Evolutionary conservation across 2,329 filamentous ascomycete species (phyloP), one percentile per base, ranked within the genome.

Genomic region (Trichoderma endophyticum): DNA sequence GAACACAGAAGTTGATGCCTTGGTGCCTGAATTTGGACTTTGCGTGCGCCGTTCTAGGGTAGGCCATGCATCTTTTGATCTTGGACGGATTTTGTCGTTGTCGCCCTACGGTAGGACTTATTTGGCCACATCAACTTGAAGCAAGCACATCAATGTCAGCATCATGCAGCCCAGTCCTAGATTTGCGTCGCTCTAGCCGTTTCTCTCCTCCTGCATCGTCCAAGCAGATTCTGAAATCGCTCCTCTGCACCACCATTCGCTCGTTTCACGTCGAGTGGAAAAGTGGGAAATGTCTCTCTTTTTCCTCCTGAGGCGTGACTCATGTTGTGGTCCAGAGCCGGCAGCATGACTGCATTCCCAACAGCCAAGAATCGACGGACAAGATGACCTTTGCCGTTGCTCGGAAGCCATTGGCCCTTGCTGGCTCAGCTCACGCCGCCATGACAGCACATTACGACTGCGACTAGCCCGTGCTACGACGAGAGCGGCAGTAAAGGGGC

Each of bases 381-480:
- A 9, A 56, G 4, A 66, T 34, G 43, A 48, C 63, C 28, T 32
- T 56, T 65, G 43, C 11, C 15, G 66, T 62, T 62, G 28, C 66
- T 26, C 6, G 57, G 28, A 51, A 54, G 66, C 18, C 30, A 70
- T 70, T 70, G 66, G 66, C 43, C 24, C 66, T 24, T 54, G 24
- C 28, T 12, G 14, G 66, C 66, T 62, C 66, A 70, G 66, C 66
- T 70, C 66, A 70, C 48, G 66, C 66, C 51, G n/a, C 63, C 48
- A 56, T 66, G 63, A 36, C 64, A 28, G 64, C 34, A 32, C 34
- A 67, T 59, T 67, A 67, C 64, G 18, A 30, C 64, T 32, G 24
- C 64, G 30, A 51, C 36, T 54, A 68, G 48, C 21, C 34, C 34
- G 21, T 59, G 34, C 34, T 43, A 24, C 66, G 56, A 69, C 66